These are phyloP conservation scores for Pisolithus tinctorius DNA, from an alignment of 768 basidiomycete genomes.

Conservation along the genomic window DNA sequence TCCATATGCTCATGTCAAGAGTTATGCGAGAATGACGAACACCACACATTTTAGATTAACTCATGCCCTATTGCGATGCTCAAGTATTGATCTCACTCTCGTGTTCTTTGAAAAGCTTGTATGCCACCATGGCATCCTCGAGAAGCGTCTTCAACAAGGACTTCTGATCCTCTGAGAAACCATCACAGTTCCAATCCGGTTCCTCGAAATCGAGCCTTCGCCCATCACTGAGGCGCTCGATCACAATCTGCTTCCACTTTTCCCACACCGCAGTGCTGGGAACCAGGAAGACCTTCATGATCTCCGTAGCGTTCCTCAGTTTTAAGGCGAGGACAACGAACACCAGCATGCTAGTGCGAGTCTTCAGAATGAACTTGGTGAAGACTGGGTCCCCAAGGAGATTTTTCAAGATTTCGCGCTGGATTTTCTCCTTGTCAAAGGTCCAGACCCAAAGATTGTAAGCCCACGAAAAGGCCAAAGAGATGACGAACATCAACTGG, in stretches of 20 bases:
- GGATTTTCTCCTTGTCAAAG: conserved; percentile 21
- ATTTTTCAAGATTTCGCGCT: conserved; percentile 15
- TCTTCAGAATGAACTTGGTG: conserved; percentile 1
- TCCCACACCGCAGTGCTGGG: neutral
- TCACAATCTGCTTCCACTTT: neutral
- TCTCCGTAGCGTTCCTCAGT: neutral
- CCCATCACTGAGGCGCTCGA: neutral
- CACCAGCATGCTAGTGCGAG: conserved; percentile 1
- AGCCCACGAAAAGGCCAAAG: conserved; percentile 26
- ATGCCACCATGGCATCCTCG: neutral
- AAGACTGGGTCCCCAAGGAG: neutral
- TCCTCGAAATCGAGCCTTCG: neutral
- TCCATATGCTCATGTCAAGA: too few species aligned
- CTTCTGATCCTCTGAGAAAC: neutral
- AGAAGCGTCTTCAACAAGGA: neutral
- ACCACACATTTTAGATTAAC: too few species aligned
- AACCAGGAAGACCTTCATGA: neutral
- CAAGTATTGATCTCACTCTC: neutral
- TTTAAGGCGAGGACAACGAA: neutral
- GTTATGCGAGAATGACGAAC: too few species aligned
- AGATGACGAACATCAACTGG: conserved; percentile 29
- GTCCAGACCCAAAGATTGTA: conserved; percentile 27
- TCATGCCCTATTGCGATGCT: too few species aligned
- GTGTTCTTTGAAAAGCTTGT: neutral
- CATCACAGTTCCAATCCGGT: neutral